Base-by-base conservation (phyloP, 116 monocot species). In the Iris pallida region DNA sequence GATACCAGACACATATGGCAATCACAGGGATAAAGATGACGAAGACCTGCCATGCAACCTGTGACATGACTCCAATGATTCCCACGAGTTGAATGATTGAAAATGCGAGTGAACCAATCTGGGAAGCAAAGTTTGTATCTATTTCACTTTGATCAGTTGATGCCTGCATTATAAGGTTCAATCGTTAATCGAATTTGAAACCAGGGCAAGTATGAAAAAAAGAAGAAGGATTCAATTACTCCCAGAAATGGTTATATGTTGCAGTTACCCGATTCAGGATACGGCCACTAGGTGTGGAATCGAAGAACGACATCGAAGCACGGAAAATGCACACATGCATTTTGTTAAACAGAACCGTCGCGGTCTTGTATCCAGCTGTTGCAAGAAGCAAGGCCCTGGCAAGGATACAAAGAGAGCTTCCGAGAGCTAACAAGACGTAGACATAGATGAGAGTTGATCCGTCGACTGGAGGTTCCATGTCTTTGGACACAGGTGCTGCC, bases 271-370 rank as follows among this genome's bases (percentile, higher is more conserved):
- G 84, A 61, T 81, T 94, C 46, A 94, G 59, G 78, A 94, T 94
- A 8, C 94, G 82, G 0, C 94, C 94, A 30, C 82, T 90, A 3
- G 88, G 88, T 16, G 82, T 89, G 61, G 82, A 79, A 80, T 82
- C 85, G 44, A 82, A 89, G 63, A 85, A 89, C 16, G 83, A 85
- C 89, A 89, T 89, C 6, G 85, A 78, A 63, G 89, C 85, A 55
- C 80, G 82, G 55, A 89, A 85, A 45, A 89, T 81, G 66, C 64
- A 68, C 0, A 40, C 11, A 63, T 84, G 84, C 86, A 91, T 83
- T 60, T 78, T 75, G 62, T 87, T 64, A 45, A 82, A 86, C 46
- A 86, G 66, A 61, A 80, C 15, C 20, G 75, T 80, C 16, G 83
- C 79, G 19, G 80, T 82, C 61, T 81, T 75, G 30, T 69, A 78